A percentile compares a stretch with the other conserved stretches of the same genome.
Evolutionary conservation across 129 eudicot species (phyloP).

Genomic region (Flaveria bidentis): DNA sequence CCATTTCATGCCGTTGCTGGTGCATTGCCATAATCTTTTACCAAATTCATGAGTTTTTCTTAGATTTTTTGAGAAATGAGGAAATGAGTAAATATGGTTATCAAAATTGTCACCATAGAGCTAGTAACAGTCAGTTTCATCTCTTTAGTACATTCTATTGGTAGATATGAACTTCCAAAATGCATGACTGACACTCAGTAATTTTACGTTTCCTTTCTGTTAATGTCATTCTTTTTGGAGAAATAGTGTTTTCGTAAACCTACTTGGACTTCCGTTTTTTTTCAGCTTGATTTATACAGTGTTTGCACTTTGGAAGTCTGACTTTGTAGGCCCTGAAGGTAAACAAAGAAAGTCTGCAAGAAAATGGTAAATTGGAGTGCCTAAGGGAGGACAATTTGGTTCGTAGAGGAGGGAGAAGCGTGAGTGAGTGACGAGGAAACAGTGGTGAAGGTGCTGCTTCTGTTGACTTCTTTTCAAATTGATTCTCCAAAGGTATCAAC

Average conservation of each 20-base stretch:
- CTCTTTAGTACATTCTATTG: constrained; percentile 15
- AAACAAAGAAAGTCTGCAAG: neutral
- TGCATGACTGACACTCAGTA: neutral
- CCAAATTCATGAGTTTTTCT: neutral
- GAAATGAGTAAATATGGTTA: constrained; percentile 11
- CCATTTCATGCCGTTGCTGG: neutral
- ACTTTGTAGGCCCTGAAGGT: too few species aligned
- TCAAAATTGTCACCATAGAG: constrained; percentile 16
- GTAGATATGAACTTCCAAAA: neutral
- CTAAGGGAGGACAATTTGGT: too few species aligned
- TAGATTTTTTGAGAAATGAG: neutral
- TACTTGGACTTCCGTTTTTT: too few species aligned
- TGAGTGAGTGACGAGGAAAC: too few species aligned
- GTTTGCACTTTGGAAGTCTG: too few species aligned
- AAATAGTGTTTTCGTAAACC: neutral
- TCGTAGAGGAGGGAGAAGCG: too few species aligned
- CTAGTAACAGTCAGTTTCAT: neutral
- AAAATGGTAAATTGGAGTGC: neutral
- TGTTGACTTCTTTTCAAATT: too few species aligned
- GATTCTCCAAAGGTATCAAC: too few species aligned
- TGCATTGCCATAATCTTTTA: neutral
- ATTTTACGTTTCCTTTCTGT: neutral
- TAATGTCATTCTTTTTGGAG: neutral
- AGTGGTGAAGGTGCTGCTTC: too few species aligned
- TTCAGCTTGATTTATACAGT: too few species aligned